Percentiles rank a stretch among this genome's conserved stretches.
Conservation (phyloP, 1,139 yeast genomes). For the Yamadazyma dendronema region DNA sequence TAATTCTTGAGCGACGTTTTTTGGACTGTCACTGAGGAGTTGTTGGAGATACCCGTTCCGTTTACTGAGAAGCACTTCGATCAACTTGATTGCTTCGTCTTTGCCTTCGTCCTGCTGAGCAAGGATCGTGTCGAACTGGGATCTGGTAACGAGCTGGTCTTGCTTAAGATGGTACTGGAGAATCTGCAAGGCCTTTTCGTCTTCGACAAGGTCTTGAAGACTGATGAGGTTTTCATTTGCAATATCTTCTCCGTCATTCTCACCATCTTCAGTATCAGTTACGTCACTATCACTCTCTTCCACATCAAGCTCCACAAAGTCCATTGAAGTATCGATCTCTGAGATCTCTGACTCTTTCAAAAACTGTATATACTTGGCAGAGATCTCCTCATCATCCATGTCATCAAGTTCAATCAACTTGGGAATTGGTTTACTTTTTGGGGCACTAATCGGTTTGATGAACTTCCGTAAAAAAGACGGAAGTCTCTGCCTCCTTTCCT, state of each 20-base stretch:
- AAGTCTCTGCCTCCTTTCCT: slow-evolving; percentile 19
- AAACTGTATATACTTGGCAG: slow-evolving; percentile 22
- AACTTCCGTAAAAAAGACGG: slow-evolving; percentile 28
- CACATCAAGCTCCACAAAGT: slow-evolving; percentile 22
- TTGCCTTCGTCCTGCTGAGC: slow-evolving; percentile 13
- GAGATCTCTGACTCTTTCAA: slow-evolving; percentile 32
- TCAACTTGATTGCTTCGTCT: slow-evolving; percentile 25
- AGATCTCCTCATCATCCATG: slow-evolving; percentile 23
- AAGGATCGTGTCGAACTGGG: slow-evolving; percentile 27
- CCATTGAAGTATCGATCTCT: slow-evolving; percentile 49
- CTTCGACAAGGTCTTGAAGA: slow-evolving; percentile 28
- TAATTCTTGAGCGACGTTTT: slow-evolving; percentile 2
- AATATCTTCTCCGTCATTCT: background rate
- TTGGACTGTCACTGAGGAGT: slow-evolving; percentile 2
- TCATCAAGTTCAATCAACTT: slow-evolving; percentile 21
- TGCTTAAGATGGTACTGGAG: slow-evolving; percentile 36
- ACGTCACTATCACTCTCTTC: slow-evolving; percentile 13
- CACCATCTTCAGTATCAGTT: slow-evolving; percentile 14
- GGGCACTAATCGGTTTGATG: slow-evolving; percentile 15
- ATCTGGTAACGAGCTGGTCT: slow-evolving; percentile 35
- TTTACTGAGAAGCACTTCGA: slow-evolving; percentile 22
- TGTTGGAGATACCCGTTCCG: slow-evolving; percentile 12
- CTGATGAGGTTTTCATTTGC: slow-evolving; percentile 18
- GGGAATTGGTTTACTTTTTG: slow-evolving; percentile 1
- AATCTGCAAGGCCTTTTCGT: slow-evolving; percentile 22